These are phyloP conservation scores for Malus asiatica DNA, from an alignment of 306 rosid species.

Conservation along the genomic window DNA sequence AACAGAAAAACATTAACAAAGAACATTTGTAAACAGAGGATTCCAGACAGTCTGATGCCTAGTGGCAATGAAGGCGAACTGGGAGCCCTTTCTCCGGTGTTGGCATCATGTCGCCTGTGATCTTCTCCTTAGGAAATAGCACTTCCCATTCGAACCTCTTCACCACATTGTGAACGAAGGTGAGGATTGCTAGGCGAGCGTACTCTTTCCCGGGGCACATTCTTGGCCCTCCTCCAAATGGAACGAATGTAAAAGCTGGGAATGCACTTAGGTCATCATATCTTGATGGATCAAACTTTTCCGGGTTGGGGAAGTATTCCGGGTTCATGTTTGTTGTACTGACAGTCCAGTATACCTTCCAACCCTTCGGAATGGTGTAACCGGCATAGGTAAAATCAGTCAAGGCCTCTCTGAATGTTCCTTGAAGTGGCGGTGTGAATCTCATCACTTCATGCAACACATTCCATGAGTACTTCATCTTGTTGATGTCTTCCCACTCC, in stretches of 20 bases:
- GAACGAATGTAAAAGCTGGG: constrained; percentile 25
- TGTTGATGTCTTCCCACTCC: constrained; percentile 28
- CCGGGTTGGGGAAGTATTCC: constrained; percentile 24
- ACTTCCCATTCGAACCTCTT: constrained; percentile 30
- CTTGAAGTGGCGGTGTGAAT: constrained; percentile 33
- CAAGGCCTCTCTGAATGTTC: constrained; percentile 33
- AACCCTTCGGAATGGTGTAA: constrained; percentile 34
- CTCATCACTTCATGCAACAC: constrained; percentile 34
- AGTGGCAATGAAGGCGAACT: constrained; percentile 16
- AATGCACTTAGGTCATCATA: constrained; percentile 3
- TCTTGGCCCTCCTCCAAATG: constrained; percentile 40
- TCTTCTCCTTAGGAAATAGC: constrained; percentile 13
- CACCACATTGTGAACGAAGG: constrained; percentile 28
- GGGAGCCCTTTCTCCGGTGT: constrained; percentile 35
- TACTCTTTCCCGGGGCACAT: constrained; percentile 35
- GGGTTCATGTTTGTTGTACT: constrained; percentile 33
- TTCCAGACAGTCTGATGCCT: neutral
- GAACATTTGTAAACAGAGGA: neutral
- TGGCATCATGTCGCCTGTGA: constrained; percentile 33
- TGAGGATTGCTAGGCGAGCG: constrained; percentile 27
- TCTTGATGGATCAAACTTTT: constrained; percentile 27
- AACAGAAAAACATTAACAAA: neutral
- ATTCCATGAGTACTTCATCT: constrained; percentile 35
- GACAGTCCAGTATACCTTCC: constrained; percentile 48
- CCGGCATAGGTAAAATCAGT: constrained; percentile 27